Base-by-base conservation (phyloP, 805 yeast genomes). In the Lachancea sp. region DNA sequence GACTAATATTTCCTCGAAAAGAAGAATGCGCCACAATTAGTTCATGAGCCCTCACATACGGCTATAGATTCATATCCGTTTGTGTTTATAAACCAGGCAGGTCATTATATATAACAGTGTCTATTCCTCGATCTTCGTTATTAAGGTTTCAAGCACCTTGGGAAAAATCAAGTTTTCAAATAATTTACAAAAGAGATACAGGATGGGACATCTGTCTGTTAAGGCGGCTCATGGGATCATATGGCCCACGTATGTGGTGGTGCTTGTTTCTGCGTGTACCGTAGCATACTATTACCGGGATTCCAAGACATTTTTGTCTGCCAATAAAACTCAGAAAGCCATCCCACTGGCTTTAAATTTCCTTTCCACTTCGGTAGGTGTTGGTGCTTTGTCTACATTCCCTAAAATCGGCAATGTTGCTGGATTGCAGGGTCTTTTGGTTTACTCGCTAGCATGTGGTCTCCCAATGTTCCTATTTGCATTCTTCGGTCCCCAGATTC, bases 321-420 rank as follows among this genome's bases (percentile, higher is more conserved):
- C 89, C 3, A 85, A 88, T 63, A 81, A 92, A 9, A 78, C 95
- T 1, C 89, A 84, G 52, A 70, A 70, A 32, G 94, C 87, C 24
- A 29, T 86, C 12, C 95, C 96, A 1, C 67, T 89, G 51, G 83
- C 96, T 2, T 69, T 89, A 45, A 89, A 89, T 60, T 89, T 89
- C 58, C 77, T 89, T 40, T 97, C 97, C 37, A 80, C 94, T 50
- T 95, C 95, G 75, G 70, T 86, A 80, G 96, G 96, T 38, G 83
- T 86, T 63, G 96, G 96, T 61, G 77, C 87, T 40, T 65, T 89
- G 26, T 75, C 92, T 8, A 83, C 96, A 0, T 89, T 85, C 53
- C 79, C 95, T 2, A 82, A 87, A 61, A 83, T 89, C 48, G 95
- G 90, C 2, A 87, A 87, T 46, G 67, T 79, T 40, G 77, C 90